Evolutionary conservation across 1,284 basidiomycete genomes (phyloP).

Genomic region (Puccinia novopanici): DNA sequence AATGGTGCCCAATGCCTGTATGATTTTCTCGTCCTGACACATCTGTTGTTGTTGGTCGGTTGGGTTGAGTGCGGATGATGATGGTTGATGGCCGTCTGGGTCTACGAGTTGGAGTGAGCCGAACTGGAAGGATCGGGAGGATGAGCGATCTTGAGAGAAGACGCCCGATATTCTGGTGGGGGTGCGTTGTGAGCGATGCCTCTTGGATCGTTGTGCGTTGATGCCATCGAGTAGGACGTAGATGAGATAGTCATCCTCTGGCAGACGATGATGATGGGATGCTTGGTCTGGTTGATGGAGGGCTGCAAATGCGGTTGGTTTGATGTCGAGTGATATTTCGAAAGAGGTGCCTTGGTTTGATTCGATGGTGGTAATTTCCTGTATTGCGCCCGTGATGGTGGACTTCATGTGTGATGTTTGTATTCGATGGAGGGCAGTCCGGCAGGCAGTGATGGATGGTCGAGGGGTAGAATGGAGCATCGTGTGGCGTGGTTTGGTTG

Average conservation of each 20-base stretch:
- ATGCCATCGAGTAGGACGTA: conserved; percentile 34
- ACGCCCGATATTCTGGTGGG: conserved; percentile 32
- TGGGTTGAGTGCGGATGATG: background rate
- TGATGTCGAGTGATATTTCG: conserved; percentile 28
- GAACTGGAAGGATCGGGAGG: conserved; percentile 29
- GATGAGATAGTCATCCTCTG: conserved; percentile 40
- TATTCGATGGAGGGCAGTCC: conserved; percentile 25
- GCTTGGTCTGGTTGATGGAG: conserved; percentile 19
- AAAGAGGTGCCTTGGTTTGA: conserved; percentile 23
- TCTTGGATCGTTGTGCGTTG: conserved; percentile 31
- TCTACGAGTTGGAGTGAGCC: conserved; percentile 20
- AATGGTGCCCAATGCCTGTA: conserved; percentile 36
- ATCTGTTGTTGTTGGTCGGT: background rate
- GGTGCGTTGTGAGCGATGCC: conserved; percentile 20
- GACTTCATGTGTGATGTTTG: conserved; percentile 32
- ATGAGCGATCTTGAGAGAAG: conserved; percentile 3
- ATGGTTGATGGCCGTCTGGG: conserved; percentile 9
- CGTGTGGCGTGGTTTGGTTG: conserved; percentile 7
- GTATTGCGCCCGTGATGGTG: conserved; percentile 12
- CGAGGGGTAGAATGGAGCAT: conserved; percentile 29
- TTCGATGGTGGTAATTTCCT: conserved; percentile 37
- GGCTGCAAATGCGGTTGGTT: conserved; percentile 21
- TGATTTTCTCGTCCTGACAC: conserved; percentile 37
- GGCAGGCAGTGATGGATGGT: conserved; percentile 17
- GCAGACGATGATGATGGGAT: background rate